A percentile compares a stretch with the other conserved stretches of the same genome.
phyloP scores from a whole-genome alignment of 1,139 yeast species.

The Dujonia santamariae region DNA sequence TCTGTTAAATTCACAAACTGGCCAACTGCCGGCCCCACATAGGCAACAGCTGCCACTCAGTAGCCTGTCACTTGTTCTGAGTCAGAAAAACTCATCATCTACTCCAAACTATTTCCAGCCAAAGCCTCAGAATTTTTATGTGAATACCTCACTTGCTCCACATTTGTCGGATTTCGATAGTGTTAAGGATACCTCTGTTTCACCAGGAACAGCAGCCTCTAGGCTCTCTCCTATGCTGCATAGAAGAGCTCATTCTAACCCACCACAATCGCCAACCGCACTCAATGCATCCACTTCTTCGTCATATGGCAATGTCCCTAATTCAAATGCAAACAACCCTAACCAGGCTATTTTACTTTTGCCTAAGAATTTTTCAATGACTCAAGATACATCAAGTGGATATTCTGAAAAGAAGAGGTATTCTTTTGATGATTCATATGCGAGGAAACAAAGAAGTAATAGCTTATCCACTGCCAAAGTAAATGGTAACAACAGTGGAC shows the following conservation, averaged over 20 bases:
- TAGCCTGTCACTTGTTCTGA: background rate
- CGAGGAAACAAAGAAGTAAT: slow-evolving; percentile 14
- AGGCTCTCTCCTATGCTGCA: slow-evolving; percentile 19
- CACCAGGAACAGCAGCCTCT: slow-evolving; percentile 20
- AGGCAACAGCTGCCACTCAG: no score
- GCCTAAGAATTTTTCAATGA: slow-evolving; percentile 44
- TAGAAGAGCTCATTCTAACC: slow-evolving; percentile 35
- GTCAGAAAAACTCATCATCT: background rate
- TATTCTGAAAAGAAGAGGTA: slow-evolving; percentile 19
- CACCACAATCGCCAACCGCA: slow-evolving; percentile 26
- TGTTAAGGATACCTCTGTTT: slow-evolving; percentile 29
- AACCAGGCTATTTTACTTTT: slow-evolving; percentile 40
- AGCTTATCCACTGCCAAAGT: background rate
- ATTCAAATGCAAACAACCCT: slow-evolving; percentile 10
- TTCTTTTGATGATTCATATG: slow-evolving; percentile 28
- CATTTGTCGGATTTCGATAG: slow-evolving; percentile 6
- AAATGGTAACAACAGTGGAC: slow-evolving; percentile 5
- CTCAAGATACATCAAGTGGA: slow-evolving; percentile 15
- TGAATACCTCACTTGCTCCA: slow-evolving; percentile 10
- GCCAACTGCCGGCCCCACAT: slow-evolving; percentile 1
- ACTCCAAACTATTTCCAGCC: slow-evolving; percentile 22
- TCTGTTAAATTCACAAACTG: background rate
- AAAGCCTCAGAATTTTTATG: slow-evolving; percentile 22
- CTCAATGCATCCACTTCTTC: slow-evolving; percentile 7
- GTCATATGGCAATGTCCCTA: no score